Base-by-base conservation (phyloP, 1,139 yeast species). In the Yamadazyma atlantica region DNA sequence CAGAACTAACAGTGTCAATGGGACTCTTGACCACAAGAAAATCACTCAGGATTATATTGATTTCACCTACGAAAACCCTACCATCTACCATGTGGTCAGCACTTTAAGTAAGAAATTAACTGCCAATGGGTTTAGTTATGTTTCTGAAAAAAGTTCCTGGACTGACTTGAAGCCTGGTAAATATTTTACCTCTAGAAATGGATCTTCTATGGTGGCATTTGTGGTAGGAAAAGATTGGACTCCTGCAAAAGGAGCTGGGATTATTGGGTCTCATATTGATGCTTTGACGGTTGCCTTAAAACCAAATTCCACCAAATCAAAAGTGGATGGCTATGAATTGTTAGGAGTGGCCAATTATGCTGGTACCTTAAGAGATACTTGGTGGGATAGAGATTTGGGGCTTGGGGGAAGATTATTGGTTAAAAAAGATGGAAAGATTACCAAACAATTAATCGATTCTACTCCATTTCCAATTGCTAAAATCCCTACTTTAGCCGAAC, bases 381-480 rank as follows among this genome's bases (percentile, higher is more conserved):
- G 75, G 73, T 58, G 67, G 53, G 74, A 69, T 46, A 54, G 77
- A 44, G 77, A 71, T 48, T 64, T 71, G 41, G 76, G 73, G 5
- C 49, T 71, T 36, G 76, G 75, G n/a, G 77, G 77, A 10, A 54
- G 69, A 33, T 55, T 70, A 24, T 52, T 66, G 38, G 58, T 66
- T 6, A 57, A 53, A 39, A 54, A 42, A 12, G 43, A 50, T 37
- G 35, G 69, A 1, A 53, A 51, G 31, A 35, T 32, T 4, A 54
- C 61, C 7, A 53, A 55, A 34, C 52, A 55, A 35, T 44, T 68
- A 34, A 60, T 71, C 9, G 62, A 62, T 34, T 67, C 74, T 1
- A 48, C 68, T 2, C 63, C 66, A 1, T 56, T 59, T 39, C 72
- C 75, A 10, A 60, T 71, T 40, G 73, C 71, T 15, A 58, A 59